Conservation (phyloP, 2,329 filamentous ascomycete genomes). For the Aspergillus proliferans region DNA sequence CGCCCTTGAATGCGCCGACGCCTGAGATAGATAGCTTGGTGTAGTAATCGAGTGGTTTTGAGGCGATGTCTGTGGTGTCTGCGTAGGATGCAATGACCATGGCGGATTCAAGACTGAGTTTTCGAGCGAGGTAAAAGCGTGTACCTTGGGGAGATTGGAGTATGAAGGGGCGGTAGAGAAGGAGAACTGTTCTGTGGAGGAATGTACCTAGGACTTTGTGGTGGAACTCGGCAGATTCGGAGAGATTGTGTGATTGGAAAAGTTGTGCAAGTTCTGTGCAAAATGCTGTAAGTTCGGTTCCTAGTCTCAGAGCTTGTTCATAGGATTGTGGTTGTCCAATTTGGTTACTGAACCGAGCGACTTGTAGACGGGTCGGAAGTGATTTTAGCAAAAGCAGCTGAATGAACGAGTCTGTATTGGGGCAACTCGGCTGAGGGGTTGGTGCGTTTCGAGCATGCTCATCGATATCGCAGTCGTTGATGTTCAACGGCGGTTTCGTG, state of each 20-base stretch:
- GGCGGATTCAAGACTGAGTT: constrained; percentile 12
- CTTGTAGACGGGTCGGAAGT: constrained; percentile 5
- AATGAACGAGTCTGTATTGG: constrained; percentile 8
- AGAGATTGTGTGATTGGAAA: constrained; percentile 2
- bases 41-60: constrained; percentile 8
- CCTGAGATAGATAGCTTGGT: constrained; percentile 10
- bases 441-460: constrained; percentile 1
- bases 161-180: constrained; percentile 14
- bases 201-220: constrained; percentile 9
- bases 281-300: constrained; percentile 7
- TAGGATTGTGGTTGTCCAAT: background rate
- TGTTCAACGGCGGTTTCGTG: constrained; percentile 9
- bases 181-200: constrained; percentile 10
- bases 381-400: constrained; percentile 9
- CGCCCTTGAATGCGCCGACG: constrained; percentile 13
- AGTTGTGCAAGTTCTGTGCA: background rate
- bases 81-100: constrained; percentile 14
- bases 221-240: constrained; percentile 7
- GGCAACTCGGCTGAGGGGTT: background rate
- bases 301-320: background rate
- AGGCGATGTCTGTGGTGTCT: constrained; percentile 7
- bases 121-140: constrained; percentile 14
- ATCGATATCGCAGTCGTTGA: constrained; percentile 12
- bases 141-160: constrained; percentile 9
- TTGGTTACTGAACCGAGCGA: background rate